Base-by-base conservation (phyloP, 179 eudicot genomes). In the Corrigiola litoralis region DNA sequence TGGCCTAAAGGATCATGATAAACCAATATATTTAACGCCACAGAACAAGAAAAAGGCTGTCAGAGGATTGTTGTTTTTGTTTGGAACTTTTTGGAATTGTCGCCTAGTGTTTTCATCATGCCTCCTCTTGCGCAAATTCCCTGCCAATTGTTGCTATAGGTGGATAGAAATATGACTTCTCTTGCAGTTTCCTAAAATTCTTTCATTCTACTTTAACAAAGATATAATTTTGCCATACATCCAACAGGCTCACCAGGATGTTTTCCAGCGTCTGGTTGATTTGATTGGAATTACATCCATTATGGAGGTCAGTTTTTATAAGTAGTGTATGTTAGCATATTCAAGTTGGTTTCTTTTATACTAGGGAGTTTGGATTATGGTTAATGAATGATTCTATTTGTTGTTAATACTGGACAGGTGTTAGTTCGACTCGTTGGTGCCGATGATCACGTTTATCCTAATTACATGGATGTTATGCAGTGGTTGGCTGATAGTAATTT, bases 271-370 rank as follows among this genome's bases (percentile, higher is more conserved):
- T 67, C 78, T 94, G 75, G 95, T 90, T 70, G 99, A 94, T 83
- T 83, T 94, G 83, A 88, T 94, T 69, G 99, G 99, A 58, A 80
- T 90, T 58, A 94, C 99, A 53, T 94, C 99, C 51, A 90, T 94
- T 45, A 94, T 90, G 97, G 99, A 94, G 97, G 99, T 94, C 32
- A 65, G 75, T 62, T 49, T 16, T 66, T 42, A 25, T 31, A 61
- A 45, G 23, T 38, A 55, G 31, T 48, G 13, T 10, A 13, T 18
- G 12, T 38, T 6, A 37, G 42, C 29, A 10, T 68, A 29, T 57
- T 28, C 17, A 4, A 20, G 50, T 12, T 42, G 32, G 51, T 48
- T 45, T 25, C 60, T 57, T 12, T 5, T 14, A 42, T 34, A 31
- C 27, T 51, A 9, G 58, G 58, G 31, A 38, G 12, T 47, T 24